These are phyloP conservation scores for Xylaria arbuscula DNA, from an alignment of 2,329 filamentous ascomycete species.

Conservation along the genomic window DNA sequence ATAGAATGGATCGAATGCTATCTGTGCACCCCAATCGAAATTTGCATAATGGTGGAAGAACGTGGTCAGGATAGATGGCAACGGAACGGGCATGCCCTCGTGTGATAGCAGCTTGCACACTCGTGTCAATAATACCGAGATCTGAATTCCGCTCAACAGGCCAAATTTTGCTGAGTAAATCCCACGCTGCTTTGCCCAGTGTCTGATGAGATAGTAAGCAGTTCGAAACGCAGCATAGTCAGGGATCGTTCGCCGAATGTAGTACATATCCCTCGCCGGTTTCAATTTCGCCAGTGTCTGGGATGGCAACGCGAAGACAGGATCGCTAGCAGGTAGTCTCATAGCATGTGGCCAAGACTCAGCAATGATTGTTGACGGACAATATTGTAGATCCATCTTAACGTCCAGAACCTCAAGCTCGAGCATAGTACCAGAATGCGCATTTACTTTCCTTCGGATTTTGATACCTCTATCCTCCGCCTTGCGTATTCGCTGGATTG, in stretches of 20 bases:
- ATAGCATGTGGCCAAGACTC: slow-evolving; percentile 64
- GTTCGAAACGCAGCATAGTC: slow-evolving; percentile 67
- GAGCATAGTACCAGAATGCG: slow-evolving; percentile 71
- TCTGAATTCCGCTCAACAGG: slow-evolving; percentile 72
- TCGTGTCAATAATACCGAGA: slow-evolving; percentile 69
- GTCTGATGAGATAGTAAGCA: slow-evolving; percentile 69
- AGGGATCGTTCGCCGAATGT: slow-evolving; percentile 69
- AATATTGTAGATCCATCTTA: slow-evolving; percentile 74
- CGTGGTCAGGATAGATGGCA: slow-evolving; percentile 63
- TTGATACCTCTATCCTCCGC: slow-evolving; percentile 57
- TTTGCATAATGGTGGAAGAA: slow-evolving; percentile 73
- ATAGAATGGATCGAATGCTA: slow-evolving; percentile 71
- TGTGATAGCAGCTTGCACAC: slow-evolving; percentile 66
- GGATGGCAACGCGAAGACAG: slow-evolving; percentile 65
- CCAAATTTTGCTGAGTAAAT: slow-evolving; percentile 74
- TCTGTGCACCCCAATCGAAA: slow-evolving; percentile 67
- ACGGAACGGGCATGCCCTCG: slow-evolving; percentile 53
- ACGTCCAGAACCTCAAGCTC: slow-evolving; percentile 69
- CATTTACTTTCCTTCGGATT: slow-evolving; percentile 67
- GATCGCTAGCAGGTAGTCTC: slow-evolving; percentile 61
- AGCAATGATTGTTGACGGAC: slow-evolving; percentile 65
- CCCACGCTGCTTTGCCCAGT: slow-evolving; percentile 71
- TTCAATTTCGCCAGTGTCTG: slow-evolving; percentile 71
- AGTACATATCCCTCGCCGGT: slow-evolving; percentile 70
- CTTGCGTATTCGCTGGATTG: slow-evolving; percentile 64